Evolutionary conservation across 129 eudicot species (phyloP), one percentile per base, ranked within the genome.

Genomic region (Escallonia herrerae): DNA sequence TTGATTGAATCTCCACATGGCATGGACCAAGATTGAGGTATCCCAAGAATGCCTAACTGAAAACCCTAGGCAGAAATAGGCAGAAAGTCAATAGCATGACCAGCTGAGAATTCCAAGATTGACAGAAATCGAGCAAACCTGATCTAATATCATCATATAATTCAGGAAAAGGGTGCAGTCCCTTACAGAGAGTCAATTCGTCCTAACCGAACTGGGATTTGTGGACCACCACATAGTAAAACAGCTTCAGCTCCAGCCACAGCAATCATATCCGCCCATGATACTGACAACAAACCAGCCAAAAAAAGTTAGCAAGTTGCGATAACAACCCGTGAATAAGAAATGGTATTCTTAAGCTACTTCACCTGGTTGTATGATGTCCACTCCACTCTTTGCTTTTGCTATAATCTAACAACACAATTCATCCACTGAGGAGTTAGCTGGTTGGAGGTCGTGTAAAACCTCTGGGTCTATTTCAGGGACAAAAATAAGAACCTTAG

Each of bases 161-260:
- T 63, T 44, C 52, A 58, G 62, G 60, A 40, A 37, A 76, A 73
- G 62, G 66, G 62, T 47, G 47, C 43, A 42, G 45, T 33, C 54
- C 53, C 75, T 83, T 83, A 86, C 99, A 67, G 80, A 43, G 99
- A 79, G 79, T 93, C 99, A 55, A 86, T 65, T 82, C 99, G 80
- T 62, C 99, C 99, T 67, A 89, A 74, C 70, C 63, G 82, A 79
- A 93, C 72, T 2, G 90, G 85, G 66, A 93, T 93, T 51, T 51
- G 59, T 43, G 99, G 99, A 71, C 96, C 96, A 69, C 96, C 99
- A 78, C 99, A 93, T 10, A 89, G 7, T 56, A 79, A 86, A 55
- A 89, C 90, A 39, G 99, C 90, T 76, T 89, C 96, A 2, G 96
- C 90, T 74, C 99, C 96, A 65, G 91, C 99, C 72, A 86, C 81